Percentiles rank a stretch among this genome's conserved stretches.
Conservation (phyloP, 2,329 filamentous ascomycete species). For the Pseudogymnoascus sp. region DNA sequence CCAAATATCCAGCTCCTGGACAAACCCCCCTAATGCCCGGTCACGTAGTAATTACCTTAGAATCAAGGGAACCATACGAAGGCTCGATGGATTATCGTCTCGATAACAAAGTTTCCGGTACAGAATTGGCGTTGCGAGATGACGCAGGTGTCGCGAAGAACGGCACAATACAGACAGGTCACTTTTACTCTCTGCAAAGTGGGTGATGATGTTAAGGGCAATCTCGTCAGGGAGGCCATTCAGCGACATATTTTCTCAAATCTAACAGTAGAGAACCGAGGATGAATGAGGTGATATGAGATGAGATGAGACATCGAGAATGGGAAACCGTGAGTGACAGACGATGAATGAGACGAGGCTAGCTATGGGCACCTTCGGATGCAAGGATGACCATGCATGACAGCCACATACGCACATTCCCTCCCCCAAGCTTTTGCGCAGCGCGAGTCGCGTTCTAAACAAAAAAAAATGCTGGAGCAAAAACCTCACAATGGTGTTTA, state of each 20-base stretch:
- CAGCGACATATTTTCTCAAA: background rate
- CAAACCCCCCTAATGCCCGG: background rate
- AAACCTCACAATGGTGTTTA: background rate
- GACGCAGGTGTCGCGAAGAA: background rate
- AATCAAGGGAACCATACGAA: background rate
- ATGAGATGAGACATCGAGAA: background rate
- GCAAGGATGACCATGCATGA: background rate
- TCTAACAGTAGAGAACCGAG: background rate
- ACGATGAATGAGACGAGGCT: background rate
- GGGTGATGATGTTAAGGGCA: background rate
- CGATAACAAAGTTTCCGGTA: background rate
- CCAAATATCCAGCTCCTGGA: background rate
- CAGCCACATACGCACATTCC: background rate
- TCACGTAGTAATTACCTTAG: background rate
- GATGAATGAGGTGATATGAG: background rate
- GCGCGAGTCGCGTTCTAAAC: background rate
- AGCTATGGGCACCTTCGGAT: background rate
- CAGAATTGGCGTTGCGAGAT: background rate
- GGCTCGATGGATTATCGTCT: background rate
- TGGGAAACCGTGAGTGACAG: background rate
- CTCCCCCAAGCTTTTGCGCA: background rate
- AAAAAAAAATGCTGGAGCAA: background rate
- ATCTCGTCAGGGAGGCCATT: background rate
- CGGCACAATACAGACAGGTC: background rate
- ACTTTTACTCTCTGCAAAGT: background rate